Evolutionary conservation across 345 rosid species (phyloP).

Genomic region (Populus pruinosa): DNA sequence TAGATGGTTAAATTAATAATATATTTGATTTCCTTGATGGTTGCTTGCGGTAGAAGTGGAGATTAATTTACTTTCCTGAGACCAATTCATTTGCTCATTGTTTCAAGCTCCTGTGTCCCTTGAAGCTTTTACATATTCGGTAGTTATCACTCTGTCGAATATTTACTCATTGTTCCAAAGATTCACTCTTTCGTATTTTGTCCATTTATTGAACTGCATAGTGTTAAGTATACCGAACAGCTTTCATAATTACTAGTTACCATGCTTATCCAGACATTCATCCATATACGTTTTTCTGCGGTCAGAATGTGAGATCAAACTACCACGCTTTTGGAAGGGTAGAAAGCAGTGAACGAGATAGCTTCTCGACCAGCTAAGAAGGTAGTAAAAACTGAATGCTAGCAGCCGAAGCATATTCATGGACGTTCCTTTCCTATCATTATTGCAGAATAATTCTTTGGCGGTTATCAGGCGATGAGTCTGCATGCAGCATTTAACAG

Average conservation of each 20-base stretch:
- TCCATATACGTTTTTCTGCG: conserved; percentile 7
- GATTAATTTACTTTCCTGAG: not conserved
- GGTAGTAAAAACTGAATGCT: not conserved
- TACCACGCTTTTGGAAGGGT: conserved; percentile 34
- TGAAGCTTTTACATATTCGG: not conserved
- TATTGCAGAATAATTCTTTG: not conserved
- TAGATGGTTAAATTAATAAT: not conserved
- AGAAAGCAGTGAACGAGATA: conserved; percentile 20
- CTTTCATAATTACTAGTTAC: not conserved
- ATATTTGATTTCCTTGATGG: not conserved
- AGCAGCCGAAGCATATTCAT: not conserved
- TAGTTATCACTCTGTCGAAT: not conserved
- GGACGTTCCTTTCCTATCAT: not conserved
- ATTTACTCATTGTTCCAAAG: not conserved
- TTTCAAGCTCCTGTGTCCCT: not conserved
- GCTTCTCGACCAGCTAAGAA: conserved; percentile 4
- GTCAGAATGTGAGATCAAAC: conserved; percentile 65
- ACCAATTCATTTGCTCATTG: not conserved
- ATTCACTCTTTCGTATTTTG: not conserved
- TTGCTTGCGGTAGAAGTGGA: not conserved
- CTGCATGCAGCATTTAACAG: not conserved
- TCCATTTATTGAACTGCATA: not conserved
- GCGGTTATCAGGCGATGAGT: not conserved
- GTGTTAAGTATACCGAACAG: not conserved
- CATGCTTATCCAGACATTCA: not conserved